phyloP scores from a whole-genome alignment of 2,329 filamentous ascomycete species.

The Verticillium nubilum region DNA sequence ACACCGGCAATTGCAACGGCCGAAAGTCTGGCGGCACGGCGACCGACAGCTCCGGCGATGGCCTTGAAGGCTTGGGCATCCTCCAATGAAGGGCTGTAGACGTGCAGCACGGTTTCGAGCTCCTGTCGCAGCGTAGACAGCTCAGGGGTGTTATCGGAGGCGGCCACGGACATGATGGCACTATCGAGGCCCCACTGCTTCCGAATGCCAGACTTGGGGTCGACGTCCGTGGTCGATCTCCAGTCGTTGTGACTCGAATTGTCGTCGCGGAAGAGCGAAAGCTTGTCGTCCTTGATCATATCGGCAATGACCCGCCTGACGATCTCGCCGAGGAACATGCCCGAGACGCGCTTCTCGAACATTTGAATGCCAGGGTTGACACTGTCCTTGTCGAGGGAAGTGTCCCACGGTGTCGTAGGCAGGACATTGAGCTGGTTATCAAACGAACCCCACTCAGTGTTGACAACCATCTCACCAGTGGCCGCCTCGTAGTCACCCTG shows the following conservation, averaged over 20 bases:
- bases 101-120: conserved; percentile 69
- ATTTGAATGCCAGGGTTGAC: conserved; percentile 94
- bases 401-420: conserved; percentile 80
- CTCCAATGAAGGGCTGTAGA: conserved; percentile 71
- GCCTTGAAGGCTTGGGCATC: conserved; percentile 86
- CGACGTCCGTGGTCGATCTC: conserved; percentile 65
- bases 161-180: conserved; percentile 80
- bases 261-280: conserved; percentile 70
- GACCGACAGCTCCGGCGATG: conserved; percentile 77
- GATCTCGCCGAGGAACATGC: conserved; percentile 97
- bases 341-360: conserved; percentile 97
- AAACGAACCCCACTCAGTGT: conserved; percentile 98
- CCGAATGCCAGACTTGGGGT: conserved; percentile 61
- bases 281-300: conserved; percentile 61
- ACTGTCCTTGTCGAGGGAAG: conserved; percentile 69
- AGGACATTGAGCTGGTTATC: conserved; percentile 89
- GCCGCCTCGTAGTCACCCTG: conserved; percentile 67
- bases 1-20: conserved; percentile 85
- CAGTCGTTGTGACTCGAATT: conserved; percentile 67
- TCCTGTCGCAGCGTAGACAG: conserved; percentile 70
- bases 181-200: conserved; percentile 88
- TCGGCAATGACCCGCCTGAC: conserved; percentile 70
- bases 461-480: conserved; percentile 94
- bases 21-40: conserved; percentile 79
- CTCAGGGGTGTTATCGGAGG: conserved; percentile 70